Evolutionary conservation across 129 eudicot genomes (phyloP).

Genomic region (Kitagawia praeruptora): DNA sequence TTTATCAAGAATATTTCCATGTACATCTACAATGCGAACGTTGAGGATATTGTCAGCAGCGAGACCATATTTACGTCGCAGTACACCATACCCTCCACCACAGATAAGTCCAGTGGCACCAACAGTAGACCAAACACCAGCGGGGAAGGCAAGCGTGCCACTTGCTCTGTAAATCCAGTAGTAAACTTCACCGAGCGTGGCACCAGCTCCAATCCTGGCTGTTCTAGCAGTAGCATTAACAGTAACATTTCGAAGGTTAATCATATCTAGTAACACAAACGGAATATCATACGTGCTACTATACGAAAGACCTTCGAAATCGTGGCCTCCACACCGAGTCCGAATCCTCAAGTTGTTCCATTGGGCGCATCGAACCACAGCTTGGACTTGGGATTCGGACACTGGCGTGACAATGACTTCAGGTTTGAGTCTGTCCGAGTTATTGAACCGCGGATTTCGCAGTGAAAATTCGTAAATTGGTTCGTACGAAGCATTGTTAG

Average conservation of each 20-base stretch:
- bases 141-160: slow-evolving; percentile 15
- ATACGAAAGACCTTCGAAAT: slow-evolving; percentile 22
- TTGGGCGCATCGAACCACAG: slow-evolving; percentile 9
- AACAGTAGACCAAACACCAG: slow-evolving; percentile 15
- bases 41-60: slow-evolving; percentile 17
- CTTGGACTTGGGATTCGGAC: slow-evolving; percentile 13
- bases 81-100: slow-evolving; percentile 22
- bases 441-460: not conserved
- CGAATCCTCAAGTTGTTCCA: slow-evolving; percentile 2
- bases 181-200: slow-evolving; percentile 21
- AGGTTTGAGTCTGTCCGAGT: not conserved
- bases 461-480: slow-evolving; percentile 5
- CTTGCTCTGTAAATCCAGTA: slow-evolving; percentile 12
- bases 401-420: slow-evolving; percentile 19
- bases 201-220: slow-evolving; percentile 14
- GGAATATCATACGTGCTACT: slow-evolving; percentile 11
- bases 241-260: slow-evolving; percentile 3
- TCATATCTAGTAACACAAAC: slow-evolving; percentile 22
- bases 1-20: slow-evolving; percentile 14
- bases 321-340: slow-evolving; percentile 18
- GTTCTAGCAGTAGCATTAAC: slow-evolving; percentile 6
- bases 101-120: slow-evolving; percentile 14
- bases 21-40: slow-evolving; percentile 17
- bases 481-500: slow-evolving; percentile 1
- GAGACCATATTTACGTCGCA: slow-evolving; percentile 19